A percentile compares a stretch with the other conserved stretches of the same genome.
phyloP scores from a whole-genome alignment of 495 filamentous ascomycete genomes.

The Xylaria curta region DNA sequence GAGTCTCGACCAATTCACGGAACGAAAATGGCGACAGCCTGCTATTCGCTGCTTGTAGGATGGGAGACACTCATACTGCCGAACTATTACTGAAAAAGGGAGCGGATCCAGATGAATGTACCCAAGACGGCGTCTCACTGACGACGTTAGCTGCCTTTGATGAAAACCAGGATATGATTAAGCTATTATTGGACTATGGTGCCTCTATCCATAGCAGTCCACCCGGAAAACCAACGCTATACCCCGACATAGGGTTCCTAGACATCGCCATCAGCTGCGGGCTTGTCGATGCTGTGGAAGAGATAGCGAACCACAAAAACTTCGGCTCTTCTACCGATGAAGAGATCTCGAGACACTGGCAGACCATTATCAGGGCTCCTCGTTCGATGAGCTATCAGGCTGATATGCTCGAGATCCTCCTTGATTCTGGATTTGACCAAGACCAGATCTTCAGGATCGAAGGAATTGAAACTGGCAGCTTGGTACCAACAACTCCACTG shows the following conservation, averaged over 20 bases:
- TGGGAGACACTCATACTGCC: neutral
- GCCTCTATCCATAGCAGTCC: constrained; percentile 26
- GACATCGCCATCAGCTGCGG: constrained; percentile 28
- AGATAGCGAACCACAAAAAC: constrained; percentile 13
- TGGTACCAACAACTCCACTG: neutral
- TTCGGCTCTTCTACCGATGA: constrained; percentile 18
- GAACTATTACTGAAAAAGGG: constrained; percentile 21
- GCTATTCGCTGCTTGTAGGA: constrained; percentile 27
- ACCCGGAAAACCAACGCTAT: neutral
- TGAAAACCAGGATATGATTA: neutral
- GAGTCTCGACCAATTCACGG: constrained; percentile 8
- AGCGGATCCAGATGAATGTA: constrained; percentile 27
- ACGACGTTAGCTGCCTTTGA: neutral
- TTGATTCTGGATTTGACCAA: neutral
- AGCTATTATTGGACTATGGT: constrained; percentile 28
- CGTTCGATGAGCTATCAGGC: neutral
- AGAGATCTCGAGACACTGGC: constrained; percentile 23
- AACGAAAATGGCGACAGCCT: constrained; percentile 7
- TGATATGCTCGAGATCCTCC: neutral
- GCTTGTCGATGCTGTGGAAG: neutral
- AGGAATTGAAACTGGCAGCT: neutral
- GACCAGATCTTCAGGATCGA: neutral
- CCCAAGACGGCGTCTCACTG: neutral
- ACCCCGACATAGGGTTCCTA: constrained; percentile 18
- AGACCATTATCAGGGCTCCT: neutral